Conservation (phyloP, 2,329 filamentous ascomycete species). For the Trichoderma citrinoviride region DNA sequence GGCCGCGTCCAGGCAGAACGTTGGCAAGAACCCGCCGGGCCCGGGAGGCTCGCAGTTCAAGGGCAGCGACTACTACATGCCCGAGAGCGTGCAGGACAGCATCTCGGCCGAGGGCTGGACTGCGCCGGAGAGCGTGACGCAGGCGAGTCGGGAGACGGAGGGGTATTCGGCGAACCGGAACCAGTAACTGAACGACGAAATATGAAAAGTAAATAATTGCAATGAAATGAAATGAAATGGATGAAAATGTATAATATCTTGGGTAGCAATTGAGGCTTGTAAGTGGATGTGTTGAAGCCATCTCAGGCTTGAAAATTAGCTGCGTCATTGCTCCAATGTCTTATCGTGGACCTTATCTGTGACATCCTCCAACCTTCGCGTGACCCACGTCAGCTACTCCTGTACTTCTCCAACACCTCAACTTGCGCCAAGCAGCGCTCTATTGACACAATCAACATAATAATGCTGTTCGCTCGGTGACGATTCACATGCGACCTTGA, state of each 20-base stretch:
- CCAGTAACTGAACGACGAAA: background rate
- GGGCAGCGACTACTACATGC: conserved; percentile 41
- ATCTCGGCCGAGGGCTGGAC: conserved; percentile 43
- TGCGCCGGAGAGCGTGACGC: conserved; percentile 41
- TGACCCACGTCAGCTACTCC: conserved; percentile 9
- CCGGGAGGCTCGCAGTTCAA: conserved; percentile 41
- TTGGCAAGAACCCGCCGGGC: conserved; percentile 37
- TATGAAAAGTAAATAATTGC: background rate
- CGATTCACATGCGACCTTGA: background rate
- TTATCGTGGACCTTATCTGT: conserved; percentile 14
- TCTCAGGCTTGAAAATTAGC: background rate
- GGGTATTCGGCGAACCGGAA: conserved; percentile 4
- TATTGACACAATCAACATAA: no score
- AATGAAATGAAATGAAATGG: background rate
- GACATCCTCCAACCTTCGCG: background rate
- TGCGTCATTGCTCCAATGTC: conserved; percentile 10
- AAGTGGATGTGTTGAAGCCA: background rate
- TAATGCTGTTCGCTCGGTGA: conserved; percentile 8
- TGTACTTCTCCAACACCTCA: background rate
- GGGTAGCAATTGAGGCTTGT: background rate
- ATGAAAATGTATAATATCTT: background rate
- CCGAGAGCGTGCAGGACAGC: conserved; percentile 43
- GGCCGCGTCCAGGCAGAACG: conserved; percentile 39
- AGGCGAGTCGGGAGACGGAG: conserved; percentile 36
- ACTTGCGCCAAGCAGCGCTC: background rate